phyloP scores from a whole-genome alignment of 768 basidiomycete species.

The Serpula lacrymans region DNA sequence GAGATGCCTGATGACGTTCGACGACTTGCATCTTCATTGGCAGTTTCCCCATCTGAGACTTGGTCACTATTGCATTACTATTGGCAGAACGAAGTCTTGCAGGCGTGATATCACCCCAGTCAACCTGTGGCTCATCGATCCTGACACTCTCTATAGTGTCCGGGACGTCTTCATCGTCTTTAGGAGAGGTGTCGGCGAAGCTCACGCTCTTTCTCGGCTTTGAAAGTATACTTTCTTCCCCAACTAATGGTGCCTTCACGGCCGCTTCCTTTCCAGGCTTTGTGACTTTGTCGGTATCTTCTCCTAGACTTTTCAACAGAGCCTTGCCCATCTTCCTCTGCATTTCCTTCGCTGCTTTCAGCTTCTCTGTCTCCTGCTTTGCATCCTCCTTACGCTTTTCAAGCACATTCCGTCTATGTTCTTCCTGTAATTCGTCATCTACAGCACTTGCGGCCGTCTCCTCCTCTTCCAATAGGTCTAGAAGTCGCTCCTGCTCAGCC shows the following conservation, averaged over 20 bases:
- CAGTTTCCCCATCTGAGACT: slow-evolving; percentile 28
- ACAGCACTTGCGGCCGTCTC: slow-evolving; percentile 46
- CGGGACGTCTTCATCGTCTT: slow-evolving; percentile 24
- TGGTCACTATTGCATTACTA: slow-evolving; percentile 32
- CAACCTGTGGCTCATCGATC: slow-evolving; percentile 17
- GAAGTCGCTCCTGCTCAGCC: slow-evolving; percentile 58
- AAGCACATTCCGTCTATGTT: slow-evolving; percentile 44
- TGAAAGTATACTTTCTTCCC: slow-evolving; percentile 18
- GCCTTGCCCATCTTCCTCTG: slow-evolving; percentile 81
- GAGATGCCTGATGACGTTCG: slow-evolving; percentile 49
- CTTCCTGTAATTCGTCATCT: slow-evolving; percentile 37
- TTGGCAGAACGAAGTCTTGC: slow-evolving; percentile 43
- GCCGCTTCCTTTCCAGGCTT: slow-evolving; percentile 16
- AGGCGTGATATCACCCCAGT: slow-evolving; percentile 56
- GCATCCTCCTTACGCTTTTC: slow-evolving; percentile 50
- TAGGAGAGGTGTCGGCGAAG: slow-evolving; percentile 47
- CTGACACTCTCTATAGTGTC: too few species aligned
- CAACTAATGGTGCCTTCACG: slow-evolving; percentile 10
- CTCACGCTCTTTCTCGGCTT: slow-evolving; percentile 59
- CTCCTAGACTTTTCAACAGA: slow-evolving; percentile 39
- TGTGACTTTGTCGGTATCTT: slow-evolving; percentile 23
- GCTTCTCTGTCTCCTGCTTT: slow-evolving; percentile 35
- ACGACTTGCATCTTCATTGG: slow-evolving; percentile 71
- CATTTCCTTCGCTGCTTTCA: slow-evolving; percentile 43
- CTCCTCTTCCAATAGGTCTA: slow-evolving; percentile 71